phyloP scores from a whole-genome alignment of 495 filamentous ascomycete species.

The Penicillium longicatenatum region DNA sequence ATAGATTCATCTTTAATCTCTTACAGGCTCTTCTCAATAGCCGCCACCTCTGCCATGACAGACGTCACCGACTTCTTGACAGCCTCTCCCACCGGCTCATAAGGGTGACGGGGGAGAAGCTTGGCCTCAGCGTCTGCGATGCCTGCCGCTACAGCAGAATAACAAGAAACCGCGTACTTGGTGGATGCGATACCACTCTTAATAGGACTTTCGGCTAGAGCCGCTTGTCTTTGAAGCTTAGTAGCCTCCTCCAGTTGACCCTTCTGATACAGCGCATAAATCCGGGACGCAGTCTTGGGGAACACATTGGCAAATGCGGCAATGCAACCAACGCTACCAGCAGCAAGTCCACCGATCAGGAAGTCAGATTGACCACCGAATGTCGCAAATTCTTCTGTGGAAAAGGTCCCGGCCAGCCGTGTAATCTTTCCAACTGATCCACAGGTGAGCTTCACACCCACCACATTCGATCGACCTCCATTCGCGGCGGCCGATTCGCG shows the following conservation, averaged over 20 bases:
- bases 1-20: not conserved
- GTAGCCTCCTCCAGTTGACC: conserved; percentile 66
- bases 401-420: conserved; percentile 56
- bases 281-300: conserved; percentile 61
- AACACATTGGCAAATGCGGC: conserved; percentile 70
- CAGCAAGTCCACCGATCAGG: conserved; percentile 56
- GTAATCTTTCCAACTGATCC: conserved; percentile 69
- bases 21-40: conserved; percentile 21
- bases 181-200: conserved; percentile 73
- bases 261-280: conserved; percentile 64
- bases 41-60: conserved; percentile 40
- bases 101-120: conserved; percentile 57
- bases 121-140: conserved; percentile 22
- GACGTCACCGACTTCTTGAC: conserved; percentile 48
- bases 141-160: conserved; percentile 27
- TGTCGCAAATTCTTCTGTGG: conserved; percentile 57
- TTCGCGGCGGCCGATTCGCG: conserved; percentile 44
- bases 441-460: conserved; percentile 71
- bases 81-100: conserved; percentile 48
- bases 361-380: conserved; percentile 75
- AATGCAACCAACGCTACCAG: conserved; percentile 56
- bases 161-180: conserved; percentile 59
- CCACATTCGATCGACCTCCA: conserved; percentile 53
- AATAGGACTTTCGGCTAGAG: conserved; percentile 76
- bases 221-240: conserved; percentile 70